Evolutionary conservation across 2,329 filamentous ascomycete species (phyloP), one percentile per base, ranked within the genome.

Genomic region (Trichoderma koningiopsis): DNA sequence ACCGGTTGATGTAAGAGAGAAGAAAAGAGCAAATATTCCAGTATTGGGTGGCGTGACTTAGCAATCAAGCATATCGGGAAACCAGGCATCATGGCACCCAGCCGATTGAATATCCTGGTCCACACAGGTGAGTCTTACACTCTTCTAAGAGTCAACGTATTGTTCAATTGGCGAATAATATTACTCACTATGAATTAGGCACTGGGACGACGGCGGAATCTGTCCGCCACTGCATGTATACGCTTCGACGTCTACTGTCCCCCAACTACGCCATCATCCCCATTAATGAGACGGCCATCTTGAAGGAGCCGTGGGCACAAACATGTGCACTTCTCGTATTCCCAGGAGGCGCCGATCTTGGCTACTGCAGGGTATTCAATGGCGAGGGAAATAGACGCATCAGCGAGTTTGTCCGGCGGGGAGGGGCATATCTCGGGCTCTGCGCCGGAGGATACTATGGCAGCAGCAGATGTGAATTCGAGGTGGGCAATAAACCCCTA

Each of bases 391-490:
- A 98, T 79, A 87, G 91, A 43, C 87, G 88, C 72, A 97, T 99
- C 78, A 84, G 86, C 68, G 91, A 95, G 73, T 99, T 92, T 76
- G 93, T 99, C 61, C 91, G 93, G 70, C 86, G 88, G 35, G 96
- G 96, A 33, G 96, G 96, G 19, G 84, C 87, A 0, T 99, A 96
- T 77, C 86, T 99, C 2, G 96, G 96, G 0, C 90, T 99, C 75
- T 99, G 96, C 77, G 96, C 96, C 2, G 96, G 96, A 5, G 96
- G 92, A 13, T 99, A 99, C 81, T 99, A 97, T 75, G 96, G 91
- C 27, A 89, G 86, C 73, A 84, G 85, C 49, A 86, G 85, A 72
- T 97, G 95, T 77, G 96, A 99, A 78, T 99, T 98, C 72, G 95
- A 98, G 81, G 90, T 96, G 14, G 93, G 94, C 2, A 89, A 96